Evolutionary conservation across 306 rosid species (phyloP).

Genomic region (Cicer arietinum): DNA sequence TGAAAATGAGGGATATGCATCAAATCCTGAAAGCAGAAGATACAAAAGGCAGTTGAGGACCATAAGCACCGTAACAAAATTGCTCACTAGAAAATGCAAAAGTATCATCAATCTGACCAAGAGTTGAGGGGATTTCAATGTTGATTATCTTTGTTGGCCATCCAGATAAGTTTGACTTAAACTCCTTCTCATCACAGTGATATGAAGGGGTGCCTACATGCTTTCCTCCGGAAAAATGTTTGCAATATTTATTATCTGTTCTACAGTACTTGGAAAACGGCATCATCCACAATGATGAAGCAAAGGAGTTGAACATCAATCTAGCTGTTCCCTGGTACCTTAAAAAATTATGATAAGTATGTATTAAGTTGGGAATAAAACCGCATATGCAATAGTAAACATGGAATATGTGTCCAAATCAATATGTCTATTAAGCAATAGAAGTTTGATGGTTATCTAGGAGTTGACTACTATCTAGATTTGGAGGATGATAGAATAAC

Average conservation of each 20-base stretch:
- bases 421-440: constrained; percentile 38
- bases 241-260: constrained; percentile 65
- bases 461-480: constrained; percentile 8
- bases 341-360: constrained; percentile 49
- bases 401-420: constrained; percentile 36
- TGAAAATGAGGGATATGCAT: constrained; percentile 76
- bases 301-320: constrained; percentile 88
- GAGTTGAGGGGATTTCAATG: constrained; percentile 84
- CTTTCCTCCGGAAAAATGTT: constrained; percentile 65
- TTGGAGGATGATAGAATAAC: constrained; percentile 16
- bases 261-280: constrained; percentile 94
- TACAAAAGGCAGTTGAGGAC: constrained; percentile 36
- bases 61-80: constrained; percentile 42
- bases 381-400: constrained; percentile 28
- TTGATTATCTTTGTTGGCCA: constrained; percentile 92
- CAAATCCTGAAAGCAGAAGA: constrained; percentile 62
- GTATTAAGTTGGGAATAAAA: constrained; percentile 50
- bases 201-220: constrained; percentile 53
- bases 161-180: constrained; percentile 69
- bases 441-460: constrained; percentile 14
- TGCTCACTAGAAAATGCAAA: constrained; percentile 36
- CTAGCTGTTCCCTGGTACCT: constrained; percentile 97
- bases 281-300: constrained; percentile 94
- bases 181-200: constrained; percentile 80
- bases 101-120: constrained; percentile 57